Conservation (phyloP, 495 filamentous ascomycete species). For the Annulohypoxylon stygium region DNA sequence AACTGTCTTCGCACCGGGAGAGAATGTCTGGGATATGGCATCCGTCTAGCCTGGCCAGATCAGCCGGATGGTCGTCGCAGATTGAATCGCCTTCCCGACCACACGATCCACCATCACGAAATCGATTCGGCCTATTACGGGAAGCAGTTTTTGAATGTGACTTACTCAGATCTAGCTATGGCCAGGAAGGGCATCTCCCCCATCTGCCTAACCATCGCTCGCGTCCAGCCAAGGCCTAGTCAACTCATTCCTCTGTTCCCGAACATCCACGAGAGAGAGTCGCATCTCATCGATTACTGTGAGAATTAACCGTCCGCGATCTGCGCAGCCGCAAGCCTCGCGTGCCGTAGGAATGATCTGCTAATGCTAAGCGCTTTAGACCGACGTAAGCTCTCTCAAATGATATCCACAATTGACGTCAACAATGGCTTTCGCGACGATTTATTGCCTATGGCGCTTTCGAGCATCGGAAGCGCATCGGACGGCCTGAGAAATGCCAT, state of each 20-base stretch:
- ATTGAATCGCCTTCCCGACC: constrained; percentile 47
- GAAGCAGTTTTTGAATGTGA: constrained; percentile 51
- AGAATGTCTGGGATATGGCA: constrained; percentile 56
- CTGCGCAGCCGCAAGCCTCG: not conserved
- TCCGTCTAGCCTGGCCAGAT: constrained; percentile 56
- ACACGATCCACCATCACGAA: constrained; percentile 47
- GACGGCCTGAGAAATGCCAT: constrained; percentile 54
- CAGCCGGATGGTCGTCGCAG: constrained; percentile 54
- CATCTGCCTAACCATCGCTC: constrained; percentile 42
- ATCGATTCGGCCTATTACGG: constrained; percentile 48
- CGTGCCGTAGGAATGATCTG: not conserved
- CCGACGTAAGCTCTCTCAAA: constrained; percentile 47
- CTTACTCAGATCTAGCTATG: constrained; percentile 48
- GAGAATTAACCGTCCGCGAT: constrained; percentile 10
- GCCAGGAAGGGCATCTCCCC: constrained; percentile 49
- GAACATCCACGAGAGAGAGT: constrained; percentile 47
- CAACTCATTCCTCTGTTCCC: constrained; percentile 46
- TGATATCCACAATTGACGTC: constrained; percentile 56
- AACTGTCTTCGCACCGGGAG: constrained; percentile 55
- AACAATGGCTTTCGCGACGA: constrained; percentile 54
- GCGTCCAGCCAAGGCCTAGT: constrained; percentile 39
- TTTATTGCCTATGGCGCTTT: constrained; percentile 53
- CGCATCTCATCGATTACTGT: constrained; percentile 53
- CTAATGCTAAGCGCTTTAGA: constrained; percentile 44
- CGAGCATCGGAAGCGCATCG: constrained; percentile 44